Evolutionary conservation across 2,329 filamentous ascomycete species (phyloP), one percentile per base, ranked within the genome.

Genomic region (Phoma sp.): DNA sequence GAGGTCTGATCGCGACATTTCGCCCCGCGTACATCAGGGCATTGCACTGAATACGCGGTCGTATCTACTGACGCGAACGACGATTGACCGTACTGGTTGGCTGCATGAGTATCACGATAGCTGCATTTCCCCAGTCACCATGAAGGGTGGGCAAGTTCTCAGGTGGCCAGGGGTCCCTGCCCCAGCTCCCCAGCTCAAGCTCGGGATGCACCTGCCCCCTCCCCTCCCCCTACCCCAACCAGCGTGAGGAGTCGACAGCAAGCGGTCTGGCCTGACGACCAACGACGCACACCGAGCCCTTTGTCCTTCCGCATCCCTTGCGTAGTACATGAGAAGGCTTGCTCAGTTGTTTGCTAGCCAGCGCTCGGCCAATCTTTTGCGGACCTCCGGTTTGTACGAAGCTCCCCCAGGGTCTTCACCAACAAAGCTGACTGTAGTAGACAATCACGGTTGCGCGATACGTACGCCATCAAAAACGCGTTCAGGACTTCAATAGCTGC

Each of bases 381-480:
- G 39, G 39, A 46, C 45, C 39, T 49, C 39, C 45, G 34, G 45
- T 43, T 49, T 54, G 51, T 54, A 42, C 21, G 51, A 29, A 49
- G 45, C 23, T 43, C 33, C 23, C n/a, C 7, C 11, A 25, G 18
- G 12, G 20, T 25, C 23, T 45, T 30, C 28, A 34, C 23, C 23
- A 54, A 29, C 45, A 30, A 40, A 40, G 39, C 51, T 54, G 33
- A 54, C 17, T 9, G 15, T 17, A 18, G 14, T 29, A 54, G 51
- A 12, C 34, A 29, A 45, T n/a, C 34, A 36, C 20, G 15, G 11
- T 23, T 11, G 1, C 12, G 10, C 20, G n/a, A 26, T 11, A 43
- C 45, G 4, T 15, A 12, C 30, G 18, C 42, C 17, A 33, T 37
- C n/a, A 43, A 10, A 34, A 29, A 4, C 18, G 15, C 11, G 5